phyloP scores from a whole-genome alignment of 1,284 basidiomycete species.

The Irpex sp. region DNA sequence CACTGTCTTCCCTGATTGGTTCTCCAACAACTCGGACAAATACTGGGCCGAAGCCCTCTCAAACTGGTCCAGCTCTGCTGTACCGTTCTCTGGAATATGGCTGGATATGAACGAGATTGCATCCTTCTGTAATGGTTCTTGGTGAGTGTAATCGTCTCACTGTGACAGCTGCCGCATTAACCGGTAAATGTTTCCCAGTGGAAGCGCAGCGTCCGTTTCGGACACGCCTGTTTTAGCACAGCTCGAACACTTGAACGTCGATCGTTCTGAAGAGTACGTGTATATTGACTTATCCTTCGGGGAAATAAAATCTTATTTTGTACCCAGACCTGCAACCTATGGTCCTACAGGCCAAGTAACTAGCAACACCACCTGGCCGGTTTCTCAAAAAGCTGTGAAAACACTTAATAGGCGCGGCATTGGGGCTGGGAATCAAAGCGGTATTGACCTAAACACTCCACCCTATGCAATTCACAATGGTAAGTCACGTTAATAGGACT shows the following conservation, averaged over 20 bases:
- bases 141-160: conserved; percentile 32
- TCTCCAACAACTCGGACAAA: conserved; percentile 47
- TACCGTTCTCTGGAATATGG: conserved; percentile 70
- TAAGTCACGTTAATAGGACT: conserved; percentile 18
- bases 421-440: conserved; percentile 42
- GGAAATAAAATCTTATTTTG: too few relatives aligned
- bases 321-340: conserved; percentile 36
- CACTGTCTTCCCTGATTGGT: conserved; percentile 69
- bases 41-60: conserved; percentile 26
- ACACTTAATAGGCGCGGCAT: conserved; percentile 33
- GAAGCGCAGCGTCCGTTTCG: conserved; percentile 47
- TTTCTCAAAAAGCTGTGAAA: conserved; percentile 22
- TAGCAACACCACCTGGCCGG: conserved; percentile 62
- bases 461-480: conserved; percentile 75
- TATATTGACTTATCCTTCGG: neutral
- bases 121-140: conserved; percentile 62
- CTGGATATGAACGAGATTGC: conserved; percentile 73
- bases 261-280: conserved; percentile 60
- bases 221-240: conserved; percentile 46
- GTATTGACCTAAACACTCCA: conserved; percentile 49
- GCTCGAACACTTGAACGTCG: conserved; percentile 44
- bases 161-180: too few relatives aligned
- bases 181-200: conserved; percentile 26
- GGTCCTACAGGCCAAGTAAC: conserved; percentile 75
- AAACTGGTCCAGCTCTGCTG: conserved; percentile 56